Percentiles rank a stretch among this genome's conserved stretches.
These are phyloP conservation scores for Boletus edulis DNA, from an alignment of 768 basidiomycete species.

Conservation along the genomic window DNA sequence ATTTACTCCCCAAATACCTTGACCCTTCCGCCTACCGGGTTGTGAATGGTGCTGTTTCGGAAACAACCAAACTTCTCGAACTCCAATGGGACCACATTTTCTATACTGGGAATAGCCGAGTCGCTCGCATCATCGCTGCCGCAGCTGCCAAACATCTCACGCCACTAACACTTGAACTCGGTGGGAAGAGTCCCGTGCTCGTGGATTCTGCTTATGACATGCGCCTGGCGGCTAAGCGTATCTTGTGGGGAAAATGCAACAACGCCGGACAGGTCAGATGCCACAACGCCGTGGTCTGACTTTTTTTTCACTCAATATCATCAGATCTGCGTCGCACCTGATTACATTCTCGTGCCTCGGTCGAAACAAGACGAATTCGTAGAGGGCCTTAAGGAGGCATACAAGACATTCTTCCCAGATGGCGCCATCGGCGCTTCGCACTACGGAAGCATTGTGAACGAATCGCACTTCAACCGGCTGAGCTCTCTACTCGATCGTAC, in stretches of 20 bases:
- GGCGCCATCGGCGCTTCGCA: conserved; percentile 44
- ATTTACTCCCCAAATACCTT: conserved; percentile 55
- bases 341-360: conserved; percentile 44
- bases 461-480: conserved; percentile 53
- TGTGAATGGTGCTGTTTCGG: conserved; percentile 46
- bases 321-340: conserved; percentile 42
- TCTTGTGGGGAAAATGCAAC: conserved; percentile 62
- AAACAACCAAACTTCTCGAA: conserved; percentile 34
- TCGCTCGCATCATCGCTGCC: conserved; percentile 24
- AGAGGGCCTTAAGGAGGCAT: conserved; percentile 40
- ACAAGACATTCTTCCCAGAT: conserved; percentile 51
- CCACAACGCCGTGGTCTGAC: neutral
- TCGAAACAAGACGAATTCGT: conserved; percentile 47
- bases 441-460: conserved; percentile 52
- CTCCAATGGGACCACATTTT: conserved; percentile 36
- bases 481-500: conserved; percentile 50
- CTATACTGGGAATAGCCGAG: conserved; percentile 36
- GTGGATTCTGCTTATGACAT: conserved; percentile 43
- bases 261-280: conserved; percentile 60
- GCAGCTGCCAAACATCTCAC: conserved; percentile 34
- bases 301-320: neutral
- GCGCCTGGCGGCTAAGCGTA: conserved; percentile 56
- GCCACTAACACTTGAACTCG: conserved; percentile 32
- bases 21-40: conserved; percentile 50
- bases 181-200: conserved; percentile 46